Conservation (phyloP, 129 eudicot genomes). For the Kitagawia praeruptora region DNA sequence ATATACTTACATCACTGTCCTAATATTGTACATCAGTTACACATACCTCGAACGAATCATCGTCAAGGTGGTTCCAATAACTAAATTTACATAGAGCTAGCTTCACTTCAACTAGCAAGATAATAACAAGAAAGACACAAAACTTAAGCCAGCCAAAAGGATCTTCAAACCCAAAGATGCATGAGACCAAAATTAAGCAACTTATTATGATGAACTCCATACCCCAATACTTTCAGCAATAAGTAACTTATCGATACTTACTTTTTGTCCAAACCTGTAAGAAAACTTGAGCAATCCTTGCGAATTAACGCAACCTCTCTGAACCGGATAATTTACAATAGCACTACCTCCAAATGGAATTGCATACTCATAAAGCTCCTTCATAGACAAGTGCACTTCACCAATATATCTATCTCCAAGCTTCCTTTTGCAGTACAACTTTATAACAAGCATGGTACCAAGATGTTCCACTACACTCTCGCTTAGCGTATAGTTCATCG, state of each 20-base stretch:
- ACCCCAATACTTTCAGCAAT: conserved; percentile 36
- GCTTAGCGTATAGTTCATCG: conserved; percentile 29
- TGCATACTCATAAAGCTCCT: conserved; percentile 53
- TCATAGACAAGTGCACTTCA: conserved; percentile 43
- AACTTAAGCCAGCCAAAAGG: neutral
- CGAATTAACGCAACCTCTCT: conserved; percentile 39
- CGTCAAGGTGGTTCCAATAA: neutral
- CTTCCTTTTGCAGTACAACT: conserved; percentile 54
- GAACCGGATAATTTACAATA: conserved; percentile 31
- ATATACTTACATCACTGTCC: neutral
- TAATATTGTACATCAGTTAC: neutral
- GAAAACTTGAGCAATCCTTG: conserved; percentile 47
- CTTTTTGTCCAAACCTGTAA: conserved; percentile 49
- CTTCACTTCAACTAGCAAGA: neutral
- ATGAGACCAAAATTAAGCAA: neutral
- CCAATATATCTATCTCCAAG: conserved; percentile 63
- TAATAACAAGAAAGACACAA: neutral
- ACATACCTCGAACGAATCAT: neutral
- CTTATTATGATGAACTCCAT: conserved; percentile 2
- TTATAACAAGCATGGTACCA: conserved; percentile 44
- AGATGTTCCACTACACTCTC: conserved; percentile 38
- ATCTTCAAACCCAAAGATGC: neutral
- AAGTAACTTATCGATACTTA: conserved; percentile 36
- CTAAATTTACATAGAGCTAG: neutral
- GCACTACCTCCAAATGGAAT: conserved; percentile 39